Percentiles rank a stretch among this genome's conserved stretches.
Conservation (phyloP, 305 asterid species). For the Rubia peregrina region DNA sequence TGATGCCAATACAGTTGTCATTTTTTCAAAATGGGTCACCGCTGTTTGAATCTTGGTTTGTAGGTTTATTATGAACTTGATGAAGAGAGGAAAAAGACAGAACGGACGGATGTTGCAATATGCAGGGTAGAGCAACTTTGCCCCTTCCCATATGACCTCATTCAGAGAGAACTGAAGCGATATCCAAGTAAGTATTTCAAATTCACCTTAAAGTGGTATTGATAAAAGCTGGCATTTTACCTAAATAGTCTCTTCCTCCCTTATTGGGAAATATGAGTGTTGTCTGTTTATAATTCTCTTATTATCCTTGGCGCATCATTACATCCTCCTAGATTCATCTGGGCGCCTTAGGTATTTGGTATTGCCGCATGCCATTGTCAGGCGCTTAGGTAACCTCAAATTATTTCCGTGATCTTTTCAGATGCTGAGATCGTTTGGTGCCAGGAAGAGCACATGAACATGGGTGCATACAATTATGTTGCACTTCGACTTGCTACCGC, state of each 20-base stretch:
- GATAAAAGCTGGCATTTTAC: not conserved
- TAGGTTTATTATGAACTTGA: slow-evolving; percentile 91
- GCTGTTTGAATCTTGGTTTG: slow-evolving; percentile 16
- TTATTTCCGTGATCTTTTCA: slow-evolving; percentile 30
- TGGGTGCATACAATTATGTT: slow-evolving; percentile 82
- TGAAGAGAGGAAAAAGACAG: slow-evolving; percentile 58
- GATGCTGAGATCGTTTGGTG: slow-evolving; percentile 98
- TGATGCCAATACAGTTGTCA: not conserved
- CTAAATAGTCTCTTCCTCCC: not conserved
- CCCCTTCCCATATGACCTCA: slow-evolving; percentile 88
- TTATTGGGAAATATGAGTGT: not conserved
- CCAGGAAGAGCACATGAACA: slow-evolving; percentile 97
- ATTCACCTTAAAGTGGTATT: not conserved
- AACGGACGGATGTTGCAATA: slow-evolving; percentile 68
- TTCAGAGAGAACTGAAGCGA: slow-evolving; percentile 88
- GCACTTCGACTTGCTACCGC: slow-evolving; percentile 81
- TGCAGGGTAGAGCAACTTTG: slow-evolving; percentile 96
- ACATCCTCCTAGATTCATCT: too few species aligned
- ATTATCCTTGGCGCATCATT: not conserved
- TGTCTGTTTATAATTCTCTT: not conserved
- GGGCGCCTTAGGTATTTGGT: too few species aligned
- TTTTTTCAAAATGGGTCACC: not conserved
- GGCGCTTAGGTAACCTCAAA: not conserved
- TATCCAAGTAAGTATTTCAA: slow-evolving; percentile 62
- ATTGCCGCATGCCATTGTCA: too few species aligned